Evolutionary conservation across 2,329 filamentous ascomycete species (phyloP).

Genomic region (Fusarium sp.): DNA sequence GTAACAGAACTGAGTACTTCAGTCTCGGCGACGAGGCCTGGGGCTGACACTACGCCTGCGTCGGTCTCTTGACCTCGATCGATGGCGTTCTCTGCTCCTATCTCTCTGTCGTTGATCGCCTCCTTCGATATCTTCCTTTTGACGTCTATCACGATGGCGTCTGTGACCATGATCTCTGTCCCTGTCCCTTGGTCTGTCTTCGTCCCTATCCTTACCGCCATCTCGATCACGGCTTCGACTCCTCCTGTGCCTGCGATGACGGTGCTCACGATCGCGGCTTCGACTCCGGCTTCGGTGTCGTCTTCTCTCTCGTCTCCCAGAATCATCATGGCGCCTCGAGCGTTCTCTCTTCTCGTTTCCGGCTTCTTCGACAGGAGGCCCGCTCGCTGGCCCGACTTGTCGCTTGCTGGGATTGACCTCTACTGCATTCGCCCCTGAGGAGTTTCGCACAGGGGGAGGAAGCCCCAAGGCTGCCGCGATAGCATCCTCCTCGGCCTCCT

Average conservation of each 20-base stretch:
- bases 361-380: conserved; percentile 41
- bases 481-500: conserved; percentile 93
- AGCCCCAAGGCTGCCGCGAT: conserved; percentile 85
- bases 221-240: conserved; percentile 49
- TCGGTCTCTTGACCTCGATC: conserved; percentile 37
- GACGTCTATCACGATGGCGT: conserved; percentile 19
- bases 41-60: conserved; percentile 35
- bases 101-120: conserved; percentile 32
- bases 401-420: conserved; percentile 62
- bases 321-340: conserved; percentile 48
- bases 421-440: conserved; percentile 74
- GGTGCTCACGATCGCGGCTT: conserved; percentile 45
- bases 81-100: conserved; percentile 38
- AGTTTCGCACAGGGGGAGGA: conserved; percentile 71
- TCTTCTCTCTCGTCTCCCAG: conserved; percentile 48
- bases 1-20: background rate
- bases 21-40: conserved; percentile 25
- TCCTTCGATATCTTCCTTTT: conserved; percentile 20
- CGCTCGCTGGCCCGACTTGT: conserved; percentile 47
- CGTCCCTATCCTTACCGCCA: conserved; percentile 30
- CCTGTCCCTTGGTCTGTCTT: conserved; percentile 20
- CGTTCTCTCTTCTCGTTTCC: conserved; percentile 46
- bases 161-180: conserved; percentile 31
- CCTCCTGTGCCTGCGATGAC: conserved; percentile 49
- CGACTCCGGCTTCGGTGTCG: conserved; percentile 52